A percentile compares a stretch with the other conserved stretches of the same genome.
Evolutionary conservation across 495 filamentous ascomycete species (phyloP).

Genomic region (Alectoria sarmentosa): DNA sequence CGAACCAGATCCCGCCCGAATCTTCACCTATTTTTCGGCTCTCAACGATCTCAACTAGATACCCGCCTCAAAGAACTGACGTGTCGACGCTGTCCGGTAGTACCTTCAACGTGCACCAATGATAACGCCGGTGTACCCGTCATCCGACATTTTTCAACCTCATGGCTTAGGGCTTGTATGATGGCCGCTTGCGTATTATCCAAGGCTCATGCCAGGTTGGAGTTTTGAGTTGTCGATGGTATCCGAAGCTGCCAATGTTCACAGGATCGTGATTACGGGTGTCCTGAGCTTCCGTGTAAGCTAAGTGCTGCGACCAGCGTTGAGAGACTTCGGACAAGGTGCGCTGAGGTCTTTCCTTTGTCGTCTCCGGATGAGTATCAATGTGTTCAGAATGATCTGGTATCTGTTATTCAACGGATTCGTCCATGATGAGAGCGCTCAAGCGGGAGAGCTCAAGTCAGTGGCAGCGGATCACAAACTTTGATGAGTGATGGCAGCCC

Average conservation of each 20-base stretch:
- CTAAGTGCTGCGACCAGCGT: neutral
- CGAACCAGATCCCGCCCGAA: neutral
- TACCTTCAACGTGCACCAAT: neutral
- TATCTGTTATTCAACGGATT: neutral
- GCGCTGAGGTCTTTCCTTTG: too few relatives aligned
- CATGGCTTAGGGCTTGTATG: neutral
- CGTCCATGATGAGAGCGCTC: neutral
- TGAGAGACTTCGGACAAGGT: neutral
- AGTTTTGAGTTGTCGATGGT: neutral
- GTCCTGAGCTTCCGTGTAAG: neutral
- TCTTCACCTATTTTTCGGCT: neutral
- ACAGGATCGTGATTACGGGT: neutral
- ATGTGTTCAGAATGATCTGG: too few relatives aligned
- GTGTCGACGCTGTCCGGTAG: neutral
- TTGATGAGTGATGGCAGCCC: neutral
- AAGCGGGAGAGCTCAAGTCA: neutral
- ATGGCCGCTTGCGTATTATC: neutral
- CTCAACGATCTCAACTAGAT: neutral
- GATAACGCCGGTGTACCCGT: neutral
- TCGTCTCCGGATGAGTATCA: too few relatives aligned
- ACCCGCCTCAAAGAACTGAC: neutral
- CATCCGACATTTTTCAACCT: neutral
- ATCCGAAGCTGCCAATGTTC: neutral
- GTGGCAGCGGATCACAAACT: neutral
- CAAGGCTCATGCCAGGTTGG: neutral